Conservation (phyloP, 345 rosid species). For the Carallia brachiata region DNA sequence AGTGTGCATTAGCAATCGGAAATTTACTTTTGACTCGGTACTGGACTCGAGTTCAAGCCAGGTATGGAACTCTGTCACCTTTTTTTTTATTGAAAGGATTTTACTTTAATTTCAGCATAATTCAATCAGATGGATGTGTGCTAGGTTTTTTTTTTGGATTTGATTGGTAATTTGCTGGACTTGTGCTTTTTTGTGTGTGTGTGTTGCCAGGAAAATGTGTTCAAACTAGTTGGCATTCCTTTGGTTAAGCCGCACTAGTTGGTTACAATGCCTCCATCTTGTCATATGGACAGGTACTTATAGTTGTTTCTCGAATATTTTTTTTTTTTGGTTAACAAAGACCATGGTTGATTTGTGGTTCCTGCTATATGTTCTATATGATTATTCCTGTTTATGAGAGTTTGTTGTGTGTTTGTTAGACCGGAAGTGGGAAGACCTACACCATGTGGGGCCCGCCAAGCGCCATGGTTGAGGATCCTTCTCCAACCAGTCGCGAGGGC, state of each 20-base stretch:
- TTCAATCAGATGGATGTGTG: neutral
- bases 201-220: constrained; percentile 62
- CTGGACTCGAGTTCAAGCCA: constrained; percentile 71
- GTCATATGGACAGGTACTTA: constrained; percentile 71
- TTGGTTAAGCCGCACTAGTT: constrained; percentile 70
- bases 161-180: constrained; percentile 12
- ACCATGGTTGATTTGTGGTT: neutral
- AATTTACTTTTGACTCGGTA: constrained; percentile 73
- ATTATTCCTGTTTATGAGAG: neutral
- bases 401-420: constrained; percentile 39
- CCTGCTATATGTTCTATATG: neutral
- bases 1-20: constrained; percentile 55
- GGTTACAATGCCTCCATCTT: constrained; percentile 84
- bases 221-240: constrained; percentile 71
- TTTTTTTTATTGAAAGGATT: neutral
- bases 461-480: constrained; percentile 84
- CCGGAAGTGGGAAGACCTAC: constrained; percentile 95
- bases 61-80: constrained; percentile 38
- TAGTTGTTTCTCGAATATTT: neutral
- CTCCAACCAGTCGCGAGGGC: constrained; percentile 74
- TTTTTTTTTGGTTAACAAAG: neutral
- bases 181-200: constrained; percentile 18
- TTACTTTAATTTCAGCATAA: neutral
- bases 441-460: constrained; percentile 98
- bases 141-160: neutral